A percentile compares a stretch with the other conserved stretches of the same genome.
Conservation (phyloP, 208 protist species). For the Acanthamoeba lenticulata region DNA sequence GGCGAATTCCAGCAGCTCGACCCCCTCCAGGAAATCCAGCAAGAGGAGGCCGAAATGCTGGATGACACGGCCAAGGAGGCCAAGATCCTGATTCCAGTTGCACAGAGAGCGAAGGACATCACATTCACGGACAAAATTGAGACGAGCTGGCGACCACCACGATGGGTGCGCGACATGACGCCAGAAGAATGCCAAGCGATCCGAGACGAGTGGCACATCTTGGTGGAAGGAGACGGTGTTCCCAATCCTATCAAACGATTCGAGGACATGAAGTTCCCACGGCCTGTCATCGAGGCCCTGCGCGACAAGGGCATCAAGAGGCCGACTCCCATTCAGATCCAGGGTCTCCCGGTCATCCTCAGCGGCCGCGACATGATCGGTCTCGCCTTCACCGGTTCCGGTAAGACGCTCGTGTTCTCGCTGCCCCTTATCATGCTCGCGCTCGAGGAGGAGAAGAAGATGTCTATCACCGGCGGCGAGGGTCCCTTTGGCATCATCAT, state of each 20-base stretch:
- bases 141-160: slow-evolving; percentile 36
- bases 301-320: slow-evolving; percentile 82
- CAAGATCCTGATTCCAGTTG: slow-evolving; percentile 34
- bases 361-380: slow-evolving; percentile 93
- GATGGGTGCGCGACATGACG: slow-evolving; percentile 57
- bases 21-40: neutral
- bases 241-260: slow-evolving; percentile 87
- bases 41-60: slow-evolving; percentile 6
- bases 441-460: slow-evolving; percentile 86
- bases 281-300: slow-evolving; percentile 81
- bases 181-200: slow-evolving; percentile 73
- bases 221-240: slow-evolving; percentile 87
- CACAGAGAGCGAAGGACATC: slow-evolving; percentile 46
- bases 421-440: slow-evolving; percentile 89
- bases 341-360: slow-evolving; percentile 88
- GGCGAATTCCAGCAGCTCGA: neutral
- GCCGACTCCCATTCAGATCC: slow-evolving; percentile 93
- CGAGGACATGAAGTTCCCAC: slow-evolving; percentile 87
- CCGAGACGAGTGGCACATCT: slow-evolving; percentile 86
- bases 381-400: slow-evolving; percentile 92
- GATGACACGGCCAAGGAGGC: neutral
- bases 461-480: slow-evolving; percentile 88
- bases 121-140: neutral
- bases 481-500: slow-evolving; percentile 89
- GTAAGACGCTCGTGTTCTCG: slow-evolving; percentile 92